Percentiles rank a stretch among this genome's conserved stretches.
Conservation (phyloP, 1,284 basidiomycete genomes). For the Ganoderma sinense region DNA sequence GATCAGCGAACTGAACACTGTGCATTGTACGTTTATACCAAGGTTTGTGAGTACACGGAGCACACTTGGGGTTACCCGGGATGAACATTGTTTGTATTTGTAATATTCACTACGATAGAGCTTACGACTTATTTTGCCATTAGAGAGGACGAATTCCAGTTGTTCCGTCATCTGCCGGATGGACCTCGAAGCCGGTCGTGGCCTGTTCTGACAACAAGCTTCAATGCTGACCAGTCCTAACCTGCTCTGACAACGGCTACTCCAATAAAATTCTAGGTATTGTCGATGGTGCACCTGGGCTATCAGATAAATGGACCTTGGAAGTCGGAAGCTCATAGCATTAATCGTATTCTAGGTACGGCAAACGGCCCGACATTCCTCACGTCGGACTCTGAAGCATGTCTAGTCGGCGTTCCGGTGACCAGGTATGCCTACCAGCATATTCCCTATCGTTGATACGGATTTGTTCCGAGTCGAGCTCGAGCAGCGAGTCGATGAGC, state of each 20-base stretch:
- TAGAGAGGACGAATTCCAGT: neutral
- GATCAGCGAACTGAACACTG: constrained; percentile 12
- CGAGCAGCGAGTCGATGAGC: neutral
- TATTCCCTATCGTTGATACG: constrained; percentile 3
- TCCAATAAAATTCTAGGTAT: neutral
- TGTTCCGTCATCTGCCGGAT: too few species aligned
- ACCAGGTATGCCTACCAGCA: neutral
- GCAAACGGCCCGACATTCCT: neutral
- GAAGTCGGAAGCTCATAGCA: neutral
- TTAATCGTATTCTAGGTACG: neutral
- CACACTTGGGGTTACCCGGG: neutral
- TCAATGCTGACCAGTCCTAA: neutral
- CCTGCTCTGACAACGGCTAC: neutral
- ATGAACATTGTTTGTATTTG: neutral
- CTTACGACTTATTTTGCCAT: neutral
- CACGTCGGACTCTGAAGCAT: neutral
- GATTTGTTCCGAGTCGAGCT: constrained; percentile 9
- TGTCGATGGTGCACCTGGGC: neutral
- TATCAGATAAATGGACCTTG: neutral
- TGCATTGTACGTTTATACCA: neutral
- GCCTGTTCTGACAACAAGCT: neutral
- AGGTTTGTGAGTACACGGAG: neutral
- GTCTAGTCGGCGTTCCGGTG: neutral
- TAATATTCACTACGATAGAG: neutral
- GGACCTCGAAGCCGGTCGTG: too few species aligned